phyloP scores from a whole-genome alignment of 352 stramenopile genomes.

The Globisporangium spinosum region DNA sequence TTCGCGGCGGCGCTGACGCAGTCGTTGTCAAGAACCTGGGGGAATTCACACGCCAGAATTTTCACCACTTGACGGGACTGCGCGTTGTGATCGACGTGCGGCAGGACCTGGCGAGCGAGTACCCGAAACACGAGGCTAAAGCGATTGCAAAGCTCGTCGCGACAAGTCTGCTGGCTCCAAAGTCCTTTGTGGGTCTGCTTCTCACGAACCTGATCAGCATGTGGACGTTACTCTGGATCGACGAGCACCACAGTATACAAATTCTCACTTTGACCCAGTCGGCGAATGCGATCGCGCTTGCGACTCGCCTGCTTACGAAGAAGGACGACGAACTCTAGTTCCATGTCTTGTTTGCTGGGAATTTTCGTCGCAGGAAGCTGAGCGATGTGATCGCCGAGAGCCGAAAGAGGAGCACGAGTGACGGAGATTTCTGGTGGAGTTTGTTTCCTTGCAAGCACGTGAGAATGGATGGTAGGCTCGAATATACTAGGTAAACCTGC shows the following conservation, averaged over 20 bases:
- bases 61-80: background rate
- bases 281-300: background rate
- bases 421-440: background rate
- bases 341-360: background rate
- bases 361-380: background rate
- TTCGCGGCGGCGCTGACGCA: background rate
- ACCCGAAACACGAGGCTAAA: background rate
- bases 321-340: background rate
- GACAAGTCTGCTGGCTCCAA: background rate
- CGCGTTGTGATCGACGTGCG: constrained; percentile 1
- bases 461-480: background rate
- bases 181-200: background rate
- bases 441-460: background rate
- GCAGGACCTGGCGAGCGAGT: background rate
- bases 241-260: background rate
- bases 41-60: background rate
- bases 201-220: background rate
- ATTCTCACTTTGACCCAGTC: background rate
- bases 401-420: background rate
- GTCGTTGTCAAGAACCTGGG: background rate
- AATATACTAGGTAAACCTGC: background rate
- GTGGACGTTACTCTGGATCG: constrained; percentile 4
- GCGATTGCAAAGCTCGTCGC: constrained; percentile 1
- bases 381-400: background rate
- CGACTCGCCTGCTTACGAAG: background rate